A percentile compares a stretch with the other conserved stretches of the same genome.
phyloP scores from a whole-genome alignment of 495 filamentous ascomycete genomes.

The Ramalina intermedia region DNA sequence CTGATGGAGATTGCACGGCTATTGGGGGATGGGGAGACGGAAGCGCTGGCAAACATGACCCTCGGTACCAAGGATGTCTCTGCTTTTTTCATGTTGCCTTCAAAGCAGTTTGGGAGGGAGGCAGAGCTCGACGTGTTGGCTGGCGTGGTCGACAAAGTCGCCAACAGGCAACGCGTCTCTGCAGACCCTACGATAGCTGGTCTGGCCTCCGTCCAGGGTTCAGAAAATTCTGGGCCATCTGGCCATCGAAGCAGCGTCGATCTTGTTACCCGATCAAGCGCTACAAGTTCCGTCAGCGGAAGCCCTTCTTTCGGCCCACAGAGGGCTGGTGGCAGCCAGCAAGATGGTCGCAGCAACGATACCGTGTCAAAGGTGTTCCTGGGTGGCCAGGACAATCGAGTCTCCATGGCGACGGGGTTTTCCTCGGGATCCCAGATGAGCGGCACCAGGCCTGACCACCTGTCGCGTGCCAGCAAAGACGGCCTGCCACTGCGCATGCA shows the following conservation, averaged over 20 bases:
- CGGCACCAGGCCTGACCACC: background rate
- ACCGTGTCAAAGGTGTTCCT: background rate
- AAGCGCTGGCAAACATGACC: constrained; percentile 50
- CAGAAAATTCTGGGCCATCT: constrained; percentile 42
- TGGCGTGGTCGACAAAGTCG: constrained; percentile 56
- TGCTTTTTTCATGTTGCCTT: constrained; percentile 72
- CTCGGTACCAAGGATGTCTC: constrained; percentile 67
- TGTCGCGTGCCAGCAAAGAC: background rate
- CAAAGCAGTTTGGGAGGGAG: constrained; percentile 62
- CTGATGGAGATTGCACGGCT: constrained; percentile 52
- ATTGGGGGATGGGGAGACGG: constrained; percentile 58
- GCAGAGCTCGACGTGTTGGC: constrained; percentile 55
- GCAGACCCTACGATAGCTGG: constrained; percentile 24
- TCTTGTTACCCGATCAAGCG: constrained; percentile 26
- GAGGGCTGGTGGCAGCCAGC: constrained; percentile 16
- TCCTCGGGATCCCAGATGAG: constrained; percentile 7
- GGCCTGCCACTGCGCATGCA: constrained; percentile 20
- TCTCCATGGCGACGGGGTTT: constrained; percentile 12
- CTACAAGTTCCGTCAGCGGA: constrained; percentile 34
- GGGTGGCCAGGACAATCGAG: background rate
- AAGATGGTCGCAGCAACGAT: constrained; percentile 5
- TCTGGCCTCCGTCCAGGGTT: constrained; percentile 36
- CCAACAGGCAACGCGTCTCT: constrained; percentile 43
- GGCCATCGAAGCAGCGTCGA: constrained; percentile 35
- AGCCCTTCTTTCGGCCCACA: constrained; percentile 21